Evolutionary conservation across 2,329 filamentous ascomycete genomes (phyloP).

Genomic region (Lomentospora prolificans): DNA sequence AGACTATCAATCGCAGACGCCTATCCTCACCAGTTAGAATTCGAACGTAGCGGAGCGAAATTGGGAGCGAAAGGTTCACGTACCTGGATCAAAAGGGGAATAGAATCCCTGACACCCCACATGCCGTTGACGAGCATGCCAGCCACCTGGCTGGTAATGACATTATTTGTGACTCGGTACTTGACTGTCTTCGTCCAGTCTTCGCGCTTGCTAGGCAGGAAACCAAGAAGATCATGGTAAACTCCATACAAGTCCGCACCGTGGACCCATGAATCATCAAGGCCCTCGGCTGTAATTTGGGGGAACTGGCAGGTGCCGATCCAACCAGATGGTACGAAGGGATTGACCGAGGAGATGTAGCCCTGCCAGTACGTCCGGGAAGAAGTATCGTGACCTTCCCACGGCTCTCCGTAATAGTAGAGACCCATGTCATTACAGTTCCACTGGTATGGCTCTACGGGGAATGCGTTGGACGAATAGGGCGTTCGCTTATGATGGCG

Average conservation of each 20-base stretch:
- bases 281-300: constrained; percentile 62
- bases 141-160: constrained; percentile 73
- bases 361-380: constrained; percentile 56
- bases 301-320: constrained; percentile 70
- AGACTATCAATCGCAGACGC: constrained; percentile 57
- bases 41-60: background rate
- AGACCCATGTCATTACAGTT: constrained; percentile 60
- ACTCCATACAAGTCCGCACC: constrained; percentile 69
- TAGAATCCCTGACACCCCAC: constrained; percentile 34
- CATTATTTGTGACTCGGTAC: constrained; percentile 72
- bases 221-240: constrained; percentile 58
- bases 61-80: background rate
- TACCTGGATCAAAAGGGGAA: constrained; percentile 37
- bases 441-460: constrained; percentile 63
- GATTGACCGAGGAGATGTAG: constrained; percentile 53
- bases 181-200: constrained; percentile 35
- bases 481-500: constrained; percentile 79
- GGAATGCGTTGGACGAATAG: constrained; percentile 69
- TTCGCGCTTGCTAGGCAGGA: constrained; percentile 45
- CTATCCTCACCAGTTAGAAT: constrained; percentile 15
- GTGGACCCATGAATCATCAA: constrained; percentile 67
- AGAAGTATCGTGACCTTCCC: constrained; percentile 32
- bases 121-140: constrained; percentile 66
- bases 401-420: constrained; percentile 57
- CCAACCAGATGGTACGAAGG: constrained; percentile 57